A percentile compares a stretch with the other conserved stretches of the same genome.
Evolutionary conservation across 179 eudicot species (phyloP).

Genomic region (Carnegiea gigantea): DNA sequence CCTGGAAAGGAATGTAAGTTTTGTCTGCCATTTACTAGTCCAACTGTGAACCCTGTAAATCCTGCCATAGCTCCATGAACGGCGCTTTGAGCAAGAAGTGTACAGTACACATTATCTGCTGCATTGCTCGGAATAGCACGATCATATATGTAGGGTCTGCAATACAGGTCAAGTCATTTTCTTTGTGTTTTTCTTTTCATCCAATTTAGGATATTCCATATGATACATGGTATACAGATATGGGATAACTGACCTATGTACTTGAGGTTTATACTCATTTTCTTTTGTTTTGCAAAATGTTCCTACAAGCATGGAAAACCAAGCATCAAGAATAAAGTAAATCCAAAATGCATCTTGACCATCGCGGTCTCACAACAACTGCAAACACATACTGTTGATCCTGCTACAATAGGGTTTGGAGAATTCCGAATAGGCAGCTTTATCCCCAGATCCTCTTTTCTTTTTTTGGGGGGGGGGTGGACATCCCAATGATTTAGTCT

Average conservation of each 20-base stretch:
- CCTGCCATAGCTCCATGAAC: constrained; percentile 65
- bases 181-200: neutral
- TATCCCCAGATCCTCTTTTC: no score
- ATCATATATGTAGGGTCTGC: constrained; percentile 56
- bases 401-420: no score
- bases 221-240: neutral
- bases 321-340: constrained; percentile 3
- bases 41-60: constrained; percentile 53
- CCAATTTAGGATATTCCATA: neutral
- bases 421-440: no score
- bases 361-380: no score
- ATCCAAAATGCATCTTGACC: neutral
- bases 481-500: no score
- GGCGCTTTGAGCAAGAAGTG: constrained; percentile 61
- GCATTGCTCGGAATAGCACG: constrained; percentile 58
- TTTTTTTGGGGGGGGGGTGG: no score
- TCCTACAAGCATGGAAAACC: constrained; percentile 36
- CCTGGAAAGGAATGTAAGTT: constrained; percentile 51
- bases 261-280: constrained; percentile 42
- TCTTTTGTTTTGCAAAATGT: constrained; percentile 34
- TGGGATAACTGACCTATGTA: constrained; percentile 43
- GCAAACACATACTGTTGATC: no score
- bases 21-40: constrained; percentile 53
- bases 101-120: constrained; percentile 50
- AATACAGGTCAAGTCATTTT: constrained; percentile 14